These are phyloP conservation scores for Agaricus blazei DNA, from an alignment of 768 basidiomycete genomes.

Conservation along the genomic window DNA sequence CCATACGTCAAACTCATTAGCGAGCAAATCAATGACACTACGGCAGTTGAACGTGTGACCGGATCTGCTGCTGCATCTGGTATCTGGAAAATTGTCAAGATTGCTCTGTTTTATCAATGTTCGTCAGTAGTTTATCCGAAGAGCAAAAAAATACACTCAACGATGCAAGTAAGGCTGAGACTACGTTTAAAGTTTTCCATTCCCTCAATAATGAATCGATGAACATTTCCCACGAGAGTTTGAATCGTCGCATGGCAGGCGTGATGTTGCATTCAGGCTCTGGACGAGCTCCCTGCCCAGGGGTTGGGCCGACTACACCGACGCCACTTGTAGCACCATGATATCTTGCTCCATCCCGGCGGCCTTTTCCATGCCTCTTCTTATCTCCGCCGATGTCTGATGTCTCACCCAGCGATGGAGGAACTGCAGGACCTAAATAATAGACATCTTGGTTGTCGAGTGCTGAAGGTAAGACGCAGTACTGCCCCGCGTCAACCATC, in stretches of 20 bases:
- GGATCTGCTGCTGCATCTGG: constrained; percentile 51
- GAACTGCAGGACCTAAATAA: neutral
- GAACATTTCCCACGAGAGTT: constrained; percentile 65
- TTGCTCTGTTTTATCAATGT: constrained; percentile 39
- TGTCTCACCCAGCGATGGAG: neutral
- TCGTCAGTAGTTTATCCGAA: neutral
- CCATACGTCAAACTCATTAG: constrained; percentile 71
- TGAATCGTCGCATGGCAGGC: constrained; percentile 61
- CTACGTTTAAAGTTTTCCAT: constrained; percentile 73
- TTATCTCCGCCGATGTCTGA: neutral
- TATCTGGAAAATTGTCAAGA: constrained; percentile 65
- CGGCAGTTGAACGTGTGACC: constrained; percentile 53
- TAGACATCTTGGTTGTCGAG: constrained; percentile 3
- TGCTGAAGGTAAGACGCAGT: constrained; percentile 14
- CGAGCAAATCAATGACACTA: constrained; percentile 62
- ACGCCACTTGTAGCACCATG: neutral
- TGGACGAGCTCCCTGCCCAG: constrained; percentile 21
- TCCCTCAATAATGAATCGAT: constrained; percentile 64
- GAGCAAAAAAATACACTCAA: constrained; percentile 17
- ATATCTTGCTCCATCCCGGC: neutral
- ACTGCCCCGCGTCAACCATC: constrained; percentile 33
- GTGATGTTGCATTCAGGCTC: constrained; percentile 46
- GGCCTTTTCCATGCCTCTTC: neutral
- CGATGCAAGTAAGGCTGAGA: constrained; percentile 58
- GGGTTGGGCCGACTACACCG: constrained; percentile 13